phyloP scores from a whole-genome alignment of 2,329 filamentous ascomycete species.

The Fusarium sulawesiense region DNA sequence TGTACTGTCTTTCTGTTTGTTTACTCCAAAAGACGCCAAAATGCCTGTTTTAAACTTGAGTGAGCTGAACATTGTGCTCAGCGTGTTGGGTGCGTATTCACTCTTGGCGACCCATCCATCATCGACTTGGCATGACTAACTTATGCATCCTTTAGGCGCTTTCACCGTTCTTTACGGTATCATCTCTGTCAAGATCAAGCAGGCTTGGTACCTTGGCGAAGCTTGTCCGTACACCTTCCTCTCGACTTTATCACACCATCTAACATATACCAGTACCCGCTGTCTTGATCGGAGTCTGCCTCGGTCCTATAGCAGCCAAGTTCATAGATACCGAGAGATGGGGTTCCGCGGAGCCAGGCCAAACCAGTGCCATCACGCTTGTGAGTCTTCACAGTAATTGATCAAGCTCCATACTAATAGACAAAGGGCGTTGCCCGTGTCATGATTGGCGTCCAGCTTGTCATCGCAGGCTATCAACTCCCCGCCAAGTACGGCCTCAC shows the following conservation, averaged over 20 bases:
- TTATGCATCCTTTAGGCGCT: slow-evolving; percentile 48
- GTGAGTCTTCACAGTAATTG: slow-evolving; percentile 20
- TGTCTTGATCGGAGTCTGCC: slow-evolving; percentile 53
- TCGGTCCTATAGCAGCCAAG: slow-evolving; percentile 66
- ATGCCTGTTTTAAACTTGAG: slow-evolving; percentile 56
- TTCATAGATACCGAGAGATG: slow-evolving; percentile 59
- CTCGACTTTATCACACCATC: background rate
- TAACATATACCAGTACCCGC: slow-evolving; percentile 59
- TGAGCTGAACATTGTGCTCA: slow-evolving; percentile 63
- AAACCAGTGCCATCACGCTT: slow-evolving; percentile 55
- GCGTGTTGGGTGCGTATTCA: slow-evolving; percentile 54
- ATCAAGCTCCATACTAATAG: background rate
- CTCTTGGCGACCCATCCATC: slow-evolving; percentile 60
- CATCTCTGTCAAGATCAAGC: slow-evolving; percentile 64
- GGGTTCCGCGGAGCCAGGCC: slow-evolving; percentile 42
- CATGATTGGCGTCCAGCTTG: slow-evolving; percentile 71
- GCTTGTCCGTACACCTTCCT: slow-evolving; percentile 58
- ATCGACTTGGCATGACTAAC: slow-evolving; percentile 44
- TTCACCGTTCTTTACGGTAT: slow-evolving; percentile 63
- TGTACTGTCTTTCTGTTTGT: background rate
- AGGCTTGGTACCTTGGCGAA: slow-evolving; percentile 65
- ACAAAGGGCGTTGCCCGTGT: slow-evolving; percentile 61
- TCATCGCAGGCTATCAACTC: slow-evolving; percentile 71
- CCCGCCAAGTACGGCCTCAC: slow-evolving; percentile 64
- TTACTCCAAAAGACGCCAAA: background rate